A percentile compares a stretch with the other conserved stretches of the same genome.
Evolutionary conservation across 192 early-diverging fungal genomes (phyloP).

Genomic region (Backusella parvicylindrica): DNA sequence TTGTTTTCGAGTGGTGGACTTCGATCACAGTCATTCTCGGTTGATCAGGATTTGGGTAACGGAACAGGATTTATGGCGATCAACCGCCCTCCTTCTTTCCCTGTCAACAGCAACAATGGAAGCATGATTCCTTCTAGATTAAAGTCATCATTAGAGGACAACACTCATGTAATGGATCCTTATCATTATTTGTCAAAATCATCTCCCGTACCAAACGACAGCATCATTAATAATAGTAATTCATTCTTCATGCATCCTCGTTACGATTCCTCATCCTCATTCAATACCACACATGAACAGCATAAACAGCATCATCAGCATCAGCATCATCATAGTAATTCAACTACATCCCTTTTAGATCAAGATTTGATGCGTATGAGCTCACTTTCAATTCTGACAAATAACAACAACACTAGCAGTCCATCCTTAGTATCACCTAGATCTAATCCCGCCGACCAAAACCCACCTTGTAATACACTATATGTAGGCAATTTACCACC

Average conservation of each 20-base stretch:
- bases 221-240: background rate
- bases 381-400: slow-evolving; percentile 43
- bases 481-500: slow-evolving; percentile 96
- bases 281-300: slow-evolving; percentile 24
- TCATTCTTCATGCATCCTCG: slow-evolving; percentile 13
- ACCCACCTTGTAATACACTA: slow-evolving; percentile 97
- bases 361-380: slow-evolving; percentile 12
- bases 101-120: background rate
- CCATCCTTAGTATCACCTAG: background rate
- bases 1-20: slow-evolving; percentile 21
- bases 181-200: slow-evolving; percentile 32
- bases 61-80: background rate
- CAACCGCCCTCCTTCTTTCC: background rate
- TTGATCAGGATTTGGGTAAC: slow-evolving; percentile 27
- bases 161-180: background rate
- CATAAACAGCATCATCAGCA: slow-evolving; percentile 5
- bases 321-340: slow-evolving; percentile 3
- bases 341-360: background rate
- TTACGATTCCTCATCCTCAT: slow-evolving; percentile 37
- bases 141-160: background rate
- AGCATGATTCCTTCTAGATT: background rate
- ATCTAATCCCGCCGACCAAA: slow-evolving; percentile 84
- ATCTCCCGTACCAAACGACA: slow-evolving; percentile 18
- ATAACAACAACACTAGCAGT: background rate
- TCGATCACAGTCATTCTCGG: slow-evolving; percentile 27